A percentile compares a stretch with the other conserved stretches of the same genome.
Conservation (phyloP, 1,139 yeast genomes). For the Geotrichum carabidarum region DNA sequence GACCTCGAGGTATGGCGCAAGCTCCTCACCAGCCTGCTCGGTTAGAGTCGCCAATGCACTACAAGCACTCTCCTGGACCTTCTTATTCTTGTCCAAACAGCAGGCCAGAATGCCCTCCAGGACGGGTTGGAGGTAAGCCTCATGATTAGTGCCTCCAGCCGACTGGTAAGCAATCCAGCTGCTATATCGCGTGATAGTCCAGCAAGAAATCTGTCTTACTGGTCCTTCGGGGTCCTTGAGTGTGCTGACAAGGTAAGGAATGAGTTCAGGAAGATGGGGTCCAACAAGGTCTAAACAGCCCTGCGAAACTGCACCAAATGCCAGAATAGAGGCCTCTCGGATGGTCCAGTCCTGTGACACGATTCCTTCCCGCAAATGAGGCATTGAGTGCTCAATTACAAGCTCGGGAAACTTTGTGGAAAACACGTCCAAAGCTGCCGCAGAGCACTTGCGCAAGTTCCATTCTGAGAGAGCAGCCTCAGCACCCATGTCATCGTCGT, state of each 20-base stretch:
- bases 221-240: constrained; percentile 72
- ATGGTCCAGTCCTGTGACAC: constrained; percentile 75
- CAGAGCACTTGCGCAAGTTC: constrained; percentile 90
- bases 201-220: constrained; percentile 87
- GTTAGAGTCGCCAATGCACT: constrained; percentile 79
- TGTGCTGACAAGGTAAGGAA: constrained; percentile 81
- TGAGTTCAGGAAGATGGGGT: constrained; percentile 69
- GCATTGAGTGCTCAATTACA: constrained; percentile 67
- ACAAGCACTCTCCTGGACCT: constrained; percentile 93
- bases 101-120: constrained; percentile 69
- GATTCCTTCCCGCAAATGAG: constrained; percentile 68
- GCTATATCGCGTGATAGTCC: constrained; percentile 87
- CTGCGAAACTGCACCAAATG: constrained; percentile 90
- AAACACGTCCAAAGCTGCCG: constrained; percentile 82
- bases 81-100: constrained; percentile 76
- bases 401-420: constrained; percentile 64
- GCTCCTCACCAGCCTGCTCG: constrained; percentile 63
- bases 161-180: constrained; percentile 55
- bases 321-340: constrained; percentile 88
- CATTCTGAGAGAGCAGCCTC: constrained; percentile 66
- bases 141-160: constrained; percentile 50
- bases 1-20: constrained; percentile 57
- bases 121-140: constrained; percentile 61
- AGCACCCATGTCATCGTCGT: constrained; percentile 60
- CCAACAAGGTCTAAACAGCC: constrained; percentile 74